Base-by-base conservation (phyloP, 345 rosid genomes). In the Cardamine resedifolia region DNA sequence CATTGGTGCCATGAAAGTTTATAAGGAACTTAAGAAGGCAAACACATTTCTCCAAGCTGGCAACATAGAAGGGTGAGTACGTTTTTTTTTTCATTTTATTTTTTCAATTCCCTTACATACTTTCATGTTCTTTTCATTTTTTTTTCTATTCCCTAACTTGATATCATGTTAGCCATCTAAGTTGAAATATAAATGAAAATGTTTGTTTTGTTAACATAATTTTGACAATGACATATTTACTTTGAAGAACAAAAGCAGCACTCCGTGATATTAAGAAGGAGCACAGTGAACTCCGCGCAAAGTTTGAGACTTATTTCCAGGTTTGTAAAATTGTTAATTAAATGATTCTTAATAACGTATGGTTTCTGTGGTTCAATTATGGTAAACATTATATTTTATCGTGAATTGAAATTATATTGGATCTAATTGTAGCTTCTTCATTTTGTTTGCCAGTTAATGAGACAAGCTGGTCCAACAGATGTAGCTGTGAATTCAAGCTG, bases 391-490 rank as follows among this genome's bases (percentile, higher is more conserved):
- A n/a, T 56, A 14, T 20, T 39, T 3, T 18, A 53, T 67, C 9
- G 41, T 19, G 12, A 57, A 39, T 44, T 45, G 30, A 28, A 55
- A 55, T n/a, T n/a, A n/a, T n/a, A 23, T 10, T 34, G 41, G 20
- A 55, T 7, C 21, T 44, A 47, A 34, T 12, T 16, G 1, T 31
- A 19, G 16, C 49, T 64, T 33, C 11, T 65, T 73, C 14, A 21
- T 2, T 48, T 27, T 61, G 59, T 58, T 64, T 55, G 21, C 1
- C 45, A 74, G 72, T 38, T 66, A 59, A 58, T 74, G 78, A 38
- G 78, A 66, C 78, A 58, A 38, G 72, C 67, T 74, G 78, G 78
- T 58, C 78, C 78, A 48, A 58, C 12, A 58, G 66, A 74, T 27
- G 34, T n/a, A 66, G 78, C 78, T 36, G 72, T 66, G 51, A 74